These are phyloP conservation scores for Candida vaughaniae DNA, from an alignment of 805 yeast species.

Conservation along the genomic window DNA sequence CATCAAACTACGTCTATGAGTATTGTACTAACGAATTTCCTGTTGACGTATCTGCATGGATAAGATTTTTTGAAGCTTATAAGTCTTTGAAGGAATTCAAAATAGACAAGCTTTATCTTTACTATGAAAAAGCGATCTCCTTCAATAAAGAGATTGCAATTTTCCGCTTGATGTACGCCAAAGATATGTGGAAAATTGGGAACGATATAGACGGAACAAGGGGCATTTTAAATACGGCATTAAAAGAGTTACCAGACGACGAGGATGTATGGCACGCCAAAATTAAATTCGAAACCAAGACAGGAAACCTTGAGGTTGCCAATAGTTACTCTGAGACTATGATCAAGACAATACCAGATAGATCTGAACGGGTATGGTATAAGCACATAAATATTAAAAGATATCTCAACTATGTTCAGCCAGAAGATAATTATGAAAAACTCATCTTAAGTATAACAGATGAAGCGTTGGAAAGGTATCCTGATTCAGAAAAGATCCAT, in stretches of 20 bases:
- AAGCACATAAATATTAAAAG: constrained; percentile 42
- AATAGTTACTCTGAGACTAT: constrained; percentile 24
- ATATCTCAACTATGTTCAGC: constrained; percentile 8
- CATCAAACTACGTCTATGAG: constrained; percentile 49
- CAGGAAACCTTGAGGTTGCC: constrained; percentile 42
- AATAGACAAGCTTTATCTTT: constrained; percentile 21
- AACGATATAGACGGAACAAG: constrained; percentile 53
- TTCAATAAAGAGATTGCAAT: constrained; percentile 49
- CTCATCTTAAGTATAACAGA: constrained; percentile 27
- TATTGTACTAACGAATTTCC: constrained; percentile 50
- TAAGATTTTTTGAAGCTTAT: constrained; percentile 34
- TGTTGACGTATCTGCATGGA: constrained; percentile 47
- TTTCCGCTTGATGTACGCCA: constrained; percentile 68
- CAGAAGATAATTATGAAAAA: constrained; percentile 2
- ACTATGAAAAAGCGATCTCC: constrained; percentile 54
- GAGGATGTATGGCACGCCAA: constrained; percentile 71
- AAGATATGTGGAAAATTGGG: constrained; percentile 57
- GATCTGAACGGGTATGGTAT: constrained; percentile 55
- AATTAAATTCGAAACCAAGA: constrained; percentile 58
- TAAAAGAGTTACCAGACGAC: constrained; percentile 39
- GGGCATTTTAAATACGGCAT: constrained; percentile 49
- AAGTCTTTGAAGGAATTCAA: constrained; percentile 14
- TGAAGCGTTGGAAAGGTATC: constrained; percentile 49
- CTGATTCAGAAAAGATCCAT: constrained; percentile 51
- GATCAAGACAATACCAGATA: constrained; percentile 13